These are phyloP conservation scores for Mycena sp. DNA, from an alignment of 1,284 basidiomycete species.

Conservation along the genomic window DNA sequence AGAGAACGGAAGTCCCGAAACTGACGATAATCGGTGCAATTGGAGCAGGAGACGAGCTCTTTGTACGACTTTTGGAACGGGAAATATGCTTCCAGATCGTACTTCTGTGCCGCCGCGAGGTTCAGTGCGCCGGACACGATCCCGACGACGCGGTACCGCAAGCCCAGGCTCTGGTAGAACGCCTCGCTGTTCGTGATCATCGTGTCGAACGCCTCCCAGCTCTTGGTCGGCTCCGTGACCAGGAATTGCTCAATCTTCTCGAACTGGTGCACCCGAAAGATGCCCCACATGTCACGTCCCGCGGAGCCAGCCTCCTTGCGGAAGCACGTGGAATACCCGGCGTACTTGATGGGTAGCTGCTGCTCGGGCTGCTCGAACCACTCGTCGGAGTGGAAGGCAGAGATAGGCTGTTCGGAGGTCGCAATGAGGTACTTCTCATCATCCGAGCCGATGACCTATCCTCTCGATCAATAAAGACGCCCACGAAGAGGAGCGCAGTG, in stretches of 20 bases:
- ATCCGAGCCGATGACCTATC: conserved; percentile 84
- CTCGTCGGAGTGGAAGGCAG: conserved; percentile 94
- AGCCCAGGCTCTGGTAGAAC: conserved; percentile 94
- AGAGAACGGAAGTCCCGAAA: conserved; percentile 29
- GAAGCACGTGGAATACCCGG: conserved; percentile 96
- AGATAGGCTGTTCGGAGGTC: conserved; percentile 98
- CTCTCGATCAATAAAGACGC: conserved; percentile 10
- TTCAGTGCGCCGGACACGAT: conserved; percentile 98
- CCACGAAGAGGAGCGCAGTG: background rate
- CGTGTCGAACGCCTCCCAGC: conserved; percentile 92
- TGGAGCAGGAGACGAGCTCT: conserved; percentile 92
- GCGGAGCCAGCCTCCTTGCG: conserved; percentile 98
- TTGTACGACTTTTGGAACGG: conserved; percentile 98
- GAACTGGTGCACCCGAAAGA: conserved; percentile 99
- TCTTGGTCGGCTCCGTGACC: conserved; percentile 93
- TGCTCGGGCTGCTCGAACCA: conserved; percentile 95
- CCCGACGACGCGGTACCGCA: conserved; percentile 94
- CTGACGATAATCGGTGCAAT: conserved; percentile 95
- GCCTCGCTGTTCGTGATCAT: conserved; percentile 93
- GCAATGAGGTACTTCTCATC: conserved; percentile 99
- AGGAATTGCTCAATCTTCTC: conserved; percentile 99
- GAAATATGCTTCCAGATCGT: conserved; percentile 99
- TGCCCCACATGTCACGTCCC: conserved; percentile 99
- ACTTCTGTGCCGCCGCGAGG: conserved; percentile 97
- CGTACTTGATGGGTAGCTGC: conserved; percentile 90